These are phyloP conservation scores for Thinopyrum elongatum DNA, from an alignment of 176 grass and related monocot genomes.

Conservation along the genomic window DNA sequence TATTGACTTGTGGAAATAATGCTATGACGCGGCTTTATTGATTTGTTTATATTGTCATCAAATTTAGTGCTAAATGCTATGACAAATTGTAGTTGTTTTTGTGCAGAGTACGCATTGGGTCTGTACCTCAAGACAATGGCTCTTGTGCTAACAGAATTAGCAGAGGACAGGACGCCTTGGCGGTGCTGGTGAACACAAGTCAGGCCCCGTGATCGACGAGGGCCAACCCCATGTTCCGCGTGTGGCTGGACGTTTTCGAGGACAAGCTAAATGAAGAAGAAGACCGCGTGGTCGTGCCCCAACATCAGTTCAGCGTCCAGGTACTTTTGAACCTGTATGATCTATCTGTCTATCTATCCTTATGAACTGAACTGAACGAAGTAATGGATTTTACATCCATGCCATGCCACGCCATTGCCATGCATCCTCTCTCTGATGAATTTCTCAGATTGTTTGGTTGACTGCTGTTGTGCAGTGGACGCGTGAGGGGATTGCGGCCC, in stretches of 20 bases:
- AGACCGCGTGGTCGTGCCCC: slow-evolving; percentile 83
- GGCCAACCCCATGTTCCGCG: slow-evolving; percentile 89
- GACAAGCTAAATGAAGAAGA: slow-evolving; percentile 93
- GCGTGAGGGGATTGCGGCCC: slow-evolving; percentile 85
- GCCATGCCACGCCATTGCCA: too few species aligned
- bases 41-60: too few species aligned
- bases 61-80: too few species aligned
- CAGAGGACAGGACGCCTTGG: not conserved
- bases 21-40: too few species aligned
- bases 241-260: slow-evolving; percentile 93
- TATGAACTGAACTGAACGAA: not conserved
- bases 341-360: too few species aligned
- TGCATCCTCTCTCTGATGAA: not conserved
- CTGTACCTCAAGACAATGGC: too few species aligned
- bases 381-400: too few species aligned
- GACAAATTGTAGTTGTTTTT: too few species aligned
- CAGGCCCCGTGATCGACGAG: slow-evolving; percentile 84
- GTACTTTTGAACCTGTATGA: not conserved
- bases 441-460: not conserved
- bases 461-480: slow-evolving; percentile 53
- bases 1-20: too few species aligned
- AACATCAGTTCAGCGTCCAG: slow-evolving; percentile 92
- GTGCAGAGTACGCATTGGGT: too few species aligned
- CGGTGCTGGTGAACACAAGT: slow-evolving; percentile 86
- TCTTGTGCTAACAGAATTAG: too few species aligned